Base-by-base conservation (phyloP, 139 green algal genomes). In the Chlorella ohadii region DNA sequence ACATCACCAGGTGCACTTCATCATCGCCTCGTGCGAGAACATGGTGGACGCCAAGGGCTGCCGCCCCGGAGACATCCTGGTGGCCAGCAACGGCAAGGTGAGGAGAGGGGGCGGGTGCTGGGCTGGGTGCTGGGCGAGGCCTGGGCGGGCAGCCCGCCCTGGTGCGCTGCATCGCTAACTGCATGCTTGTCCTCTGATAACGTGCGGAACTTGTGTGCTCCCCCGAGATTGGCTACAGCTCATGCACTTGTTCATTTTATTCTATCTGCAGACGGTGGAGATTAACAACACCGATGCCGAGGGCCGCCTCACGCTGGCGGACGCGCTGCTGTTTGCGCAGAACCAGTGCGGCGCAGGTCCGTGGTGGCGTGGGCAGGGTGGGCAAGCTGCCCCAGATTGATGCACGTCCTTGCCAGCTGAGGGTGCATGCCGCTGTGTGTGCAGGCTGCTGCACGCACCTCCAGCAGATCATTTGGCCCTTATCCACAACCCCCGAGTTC, bases 1-100 rank as follows among this genome's bases (percentile, higher is more conserved):
- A 51, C 44, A 51, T 9, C 51, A 86, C 33, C 82, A 93, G 88
- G 90, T 98, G 19, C 97, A 99, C 90, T 98, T 99, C 88, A 97
- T 99, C 71, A 89, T 96, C 15, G 97, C 97, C 7, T 83, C 93
- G 7, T 99, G 97, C 90, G 97, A 99, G 86, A 99, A 99, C 93
- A 99, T 99, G 97, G 92, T 99, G n/a, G 90, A 89, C 73, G 90
- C 90, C 63, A 86, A 85, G 38, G 97, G 94, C 39, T 91, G 99
- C 89, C 91, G 94, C 0, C 97, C 97, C 0, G 97, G 97, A 16
- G 97, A 99, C 85, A 92, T 99, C 73, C 89, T 99, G 65, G 97
- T 92, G 20, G 90, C 94, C 0, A 95, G 96, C 56, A 98, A 96
- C 67, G 97, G 97, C 39, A 99, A 96, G 88, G 98, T 95, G 15